phyloP scores from a whole-genome alignment of 2,329 filamentous ascomycete species.

The Mycogone perniciosa region DNA sequence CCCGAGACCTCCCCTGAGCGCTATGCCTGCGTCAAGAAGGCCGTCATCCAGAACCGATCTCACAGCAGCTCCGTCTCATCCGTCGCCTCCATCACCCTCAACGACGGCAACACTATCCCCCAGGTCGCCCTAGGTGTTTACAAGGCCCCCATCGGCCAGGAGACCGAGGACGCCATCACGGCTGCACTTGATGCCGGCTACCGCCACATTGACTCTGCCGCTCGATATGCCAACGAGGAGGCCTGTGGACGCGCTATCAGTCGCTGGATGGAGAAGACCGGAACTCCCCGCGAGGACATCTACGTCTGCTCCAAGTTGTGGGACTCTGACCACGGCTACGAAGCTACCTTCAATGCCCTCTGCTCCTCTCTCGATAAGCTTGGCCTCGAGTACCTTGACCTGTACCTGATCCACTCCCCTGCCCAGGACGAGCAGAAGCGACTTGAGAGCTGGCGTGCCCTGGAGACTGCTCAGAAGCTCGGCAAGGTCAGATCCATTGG shows the following conservation, averaged over 20 bases:
- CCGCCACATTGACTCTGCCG: slow-evolving; percentile 48
- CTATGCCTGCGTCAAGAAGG: slow-evolving; percentile 25
- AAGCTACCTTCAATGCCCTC: slow-evolving; percentile 50
- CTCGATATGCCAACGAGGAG: slow-evolving; percentile 58
- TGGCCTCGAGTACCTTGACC: slow-evolving; percentile 63
- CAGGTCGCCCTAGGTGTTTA: slow-evolving; percentile 42
- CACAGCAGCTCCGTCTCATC: slow-evolving; percentile 22
- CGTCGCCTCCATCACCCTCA: slow-evolving; percentile 51
- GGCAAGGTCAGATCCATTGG: slow-evolving; percentile 65
- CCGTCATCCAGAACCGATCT: slow-evolving; percentile 16
- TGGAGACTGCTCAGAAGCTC: slow-evolving; percentile 58
- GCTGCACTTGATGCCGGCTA: slow-evolving; percentile 54
- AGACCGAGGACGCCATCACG: slow-evolving; percentile 55
- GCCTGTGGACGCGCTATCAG: slow-evolving; percentile 67
- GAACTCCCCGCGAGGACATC: slow-evolving; percentile 58
- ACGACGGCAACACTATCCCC: slow-evolving; percentile 65
- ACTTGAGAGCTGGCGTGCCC: slow-evolving; percentile 66
- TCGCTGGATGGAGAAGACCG: slow-evolving; percentile 58
- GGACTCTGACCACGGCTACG: slow-evolving; percentile 40
- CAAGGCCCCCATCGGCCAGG: slow-evolving; percentile 42
- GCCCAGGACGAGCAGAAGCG: slow-evolving; percentile 63
- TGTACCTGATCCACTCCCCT: slow-evolving; percentile 59
- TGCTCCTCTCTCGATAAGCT: slow-evolving; percentile 62
- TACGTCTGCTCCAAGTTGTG: slow-evolving; percentile 65
- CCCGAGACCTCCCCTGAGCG: slow-evolving; percentile 29